phyloP scores from a whole-genome alignment of 306 rosid species.

The Rosa multiflora region DNA sequence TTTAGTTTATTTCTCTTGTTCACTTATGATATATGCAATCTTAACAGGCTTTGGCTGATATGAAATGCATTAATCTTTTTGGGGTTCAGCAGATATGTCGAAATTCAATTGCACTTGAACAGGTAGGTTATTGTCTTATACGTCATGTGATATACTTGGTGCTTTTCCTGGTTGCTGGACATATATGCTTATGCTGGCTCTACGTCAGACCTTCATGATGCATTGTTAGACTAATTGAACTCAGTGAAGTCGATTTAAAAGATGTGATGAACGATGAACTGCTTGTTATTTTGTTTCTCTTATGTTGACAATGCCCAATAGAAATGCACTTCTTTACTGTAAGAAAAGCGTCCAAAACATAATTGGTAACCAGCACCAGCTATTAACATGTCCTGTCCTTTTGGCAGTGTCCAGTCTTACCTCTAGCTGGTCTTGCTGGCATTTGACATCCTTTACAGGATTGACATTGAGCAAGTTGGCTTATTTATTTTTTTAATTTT shows the following conservation, averaged over 20 bases:
- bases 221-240: not conserved
- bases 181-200: not conserved
- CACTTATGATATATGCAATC: slow-evolving; percentile 33
- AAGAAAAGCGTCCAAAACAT: not conserved
- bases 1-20: slow-evolving; percentile 18
- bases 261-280: not conserved
- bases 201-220: not conserved
- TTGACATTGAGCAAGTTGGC: not conserved
- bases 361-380: not conserved
- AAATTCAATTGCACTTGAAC: slow-evolving; percentile 93
- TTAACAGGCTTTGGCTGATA: slow-evolving; percentile 83
- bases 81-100: slow-evolving; percentile 99
- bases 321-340: not conserved
- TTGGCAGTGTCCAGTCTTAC: not conserved
- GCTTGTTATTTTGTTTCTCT: not conserved
- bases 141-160: not conserved
- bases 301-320: not conserved
- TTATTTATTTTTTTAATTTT: not conserved
- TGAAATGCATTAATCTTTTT: slow-evolving; percentile 88
- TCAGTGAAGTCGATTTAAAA: not conserved
- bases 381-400: not conserved
- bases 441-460: not conserved
- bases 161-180: not conserved
- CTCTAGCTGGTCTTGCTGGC: slow-evolving; percentile 1
- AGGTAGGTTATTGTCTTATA: slow-evolving; percentile 47